Base-by-base conservation (phyloP, 177 flowering plant genomes). In the Vitis hybrid region DNA sequence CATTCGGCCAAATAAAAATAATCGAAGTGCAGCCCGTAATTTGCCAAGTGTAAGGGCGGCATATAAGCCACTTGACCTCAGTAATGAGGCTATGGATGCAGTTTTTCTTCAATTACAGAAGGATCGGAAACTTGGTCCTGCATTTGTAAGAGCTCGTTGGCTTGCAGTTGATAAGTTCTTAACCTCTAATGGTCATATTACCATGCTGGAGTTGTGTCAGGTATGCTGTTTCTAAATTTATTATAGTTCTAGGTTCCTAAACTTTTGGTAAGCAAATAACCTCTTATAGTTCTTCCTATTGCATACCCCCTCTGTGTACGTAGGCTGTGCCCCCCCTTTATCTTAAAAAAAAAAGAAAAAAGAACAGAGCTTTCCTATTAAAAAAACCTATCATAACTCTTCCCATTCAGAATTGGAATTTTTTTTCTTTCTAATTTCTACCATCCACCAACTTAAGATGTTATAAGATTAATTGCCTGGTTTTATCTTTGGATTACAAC, bases 111-210 rank as follows among this genome's bases (percentile, higher is more conserved):
- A 85, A 75, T 80, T 93, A 69, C 98, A 91, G 73, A 90, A 87
- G 80, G 98, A 93, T 71, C 78, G 97, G 66, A 95, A 91, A 82
- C 88, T 93, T 71, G 99, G 99, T 33, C 88, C 94, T 76, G 90
- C 89, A 19, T 84, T 93, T 79, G 97, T 86, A 28, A 87, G 89
- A 82, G 78, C 90, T 38, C 90, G 84, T 19, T 95, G 97, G 94
- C 85, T 89, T 71, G 91, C 83, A 0, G 98, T 90, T 61, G 91
- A 89, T 64, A 88, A 82, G 74, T 93, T 93, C 77, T 80, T 90
- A 60, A 59, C 53, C 67, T 89, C 56, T 59, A 85, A 87, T 77
- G 99, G 99, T 52, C 99, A 95, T 78, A 74, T 84, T 65, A 89
- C 84, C 33, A 82, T 95, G 94, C 76, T 95, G 84, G 98, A 95